These are phyloP conservation scores for Aspergillus sp. DNA, from an alignment of 2,329 filamentous ascomycete species.

Conservation along the genomic window DNA sequence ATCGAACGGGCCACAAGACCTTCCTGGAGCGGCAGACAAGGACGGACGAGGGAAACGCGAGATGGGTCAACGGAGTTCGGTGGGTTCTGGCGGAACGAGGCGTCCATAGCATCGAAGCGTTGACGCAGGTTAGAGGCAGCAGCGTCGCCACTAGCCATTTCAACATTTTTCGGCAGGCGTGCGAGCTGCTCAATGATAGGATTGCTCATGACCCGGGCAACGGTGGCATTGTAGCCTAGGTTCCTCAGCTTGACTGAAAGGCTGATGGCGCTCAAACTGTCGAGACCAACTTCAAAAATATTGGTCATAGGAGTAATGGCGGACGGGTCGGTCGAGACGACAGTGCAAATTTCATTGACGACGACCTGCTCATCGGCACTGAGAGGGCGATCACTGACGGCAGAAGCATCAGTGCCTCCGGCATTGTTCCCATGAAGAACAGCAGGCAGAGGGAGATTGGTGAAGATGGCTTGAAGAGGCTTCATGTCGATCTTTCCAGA, in stretches of 20 bases:
- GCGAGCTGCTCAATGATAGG: slow-evolving; percentile 28
- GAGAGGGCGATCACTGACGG: slow-evolving; percentile 7
- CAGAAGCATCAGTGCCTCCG: not conserved
- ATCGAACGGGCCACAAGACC: slow-evolving; percentile 32
- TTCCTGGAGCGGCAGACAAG: slow-evolving; percentile 27
- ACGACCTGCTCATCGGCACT: slow-evolving; percentile 19
- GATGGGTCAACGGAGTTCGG: slow-evolving; percentile 8
- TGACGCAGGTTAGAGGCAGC: slow-evolving; percentile 3
- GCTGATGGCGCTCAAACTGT: slow-evolving; percentile 32
- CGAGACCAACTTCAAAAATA: slow-evolving; percentile 32
- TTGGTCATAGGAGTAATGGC: slow-evolving; percentile 19
- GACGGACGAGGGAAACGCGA: slow-evolving; percentile 13
- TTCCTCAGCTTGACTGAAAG: slow-evolving; percentile 27
- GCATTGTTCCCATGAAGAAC: slow-evolving; percentile 15
- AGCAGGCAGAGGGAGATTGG: slow-evolving; percentile 15
- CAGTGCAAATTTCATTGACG: slow-evolving; percentile 15
- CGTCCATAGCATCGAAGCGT: slow-evolving; percentile 12
- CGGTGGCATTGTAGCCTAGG: slow-evolving; percentile 25
- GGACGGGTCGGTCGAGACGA: slow-evolving; percentile 12
- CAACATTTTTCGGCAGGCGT: slow-evolving; percentile 12
- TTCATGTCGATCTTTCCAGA: slow-evolving; percentile 29
- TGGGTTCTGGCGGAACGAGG: slow-evolving; percentile 10
- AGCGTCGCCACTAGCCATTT: not conserved
- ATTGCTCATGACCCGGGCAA: slow-evolving; percentile 29
- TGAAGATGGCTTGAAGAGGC: slow-evolving; percentile 20